Conservation (phyloP, 441 rosid genomes). For the Brassica balearica region DNA sequence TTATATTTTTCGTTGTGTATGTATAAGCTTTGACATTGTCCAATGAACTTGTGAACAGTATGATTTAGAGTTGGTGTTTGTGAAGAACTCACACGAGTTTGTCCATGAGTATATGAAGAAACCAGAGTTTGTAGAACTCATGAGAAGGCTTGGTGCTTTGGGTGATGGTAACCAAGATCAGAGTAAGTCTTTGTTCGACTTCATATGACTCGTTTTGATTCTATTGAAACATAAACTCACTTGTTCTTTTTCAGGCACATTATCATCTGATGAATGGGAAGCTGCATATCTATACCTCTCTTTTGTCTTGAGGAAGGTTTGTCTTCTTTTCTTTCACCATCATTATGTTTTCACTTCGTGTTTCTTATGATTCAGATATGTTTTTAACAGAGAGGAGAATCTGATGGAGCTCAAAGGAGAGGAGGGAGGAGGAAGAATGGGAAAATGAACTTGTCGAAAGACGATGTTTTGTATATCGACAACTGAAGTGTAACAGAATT, state of each 20-base stretch:
- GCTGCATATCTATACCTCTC: slow-evolving; percentile 87
- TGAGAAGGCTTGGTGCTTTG: slow-evolving; percentile 94
- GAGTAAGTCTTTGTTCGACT: slow-evolving; percentile 52
- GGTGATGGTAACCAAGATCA: slow-evolving; percentile 96
- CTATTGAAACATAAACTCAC: background rate
- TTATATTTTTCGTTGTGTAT: no score
- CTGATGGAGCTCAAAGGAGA: slow-evolving; percentile 57
- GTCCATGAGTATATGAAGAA: slow-evolving; percentile 83
- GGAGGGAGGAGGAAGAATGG: slow-evolving; percentile 66
- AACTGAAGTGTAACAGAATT: slow-evolving; percentile 35
- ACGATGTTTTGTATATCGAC: slow-evolving; percentile 67
- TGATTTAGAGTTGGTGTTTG: no score
- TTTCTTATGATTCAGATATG: background rate
- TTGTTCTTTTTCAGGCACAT: slow-evolving; percentile 59
- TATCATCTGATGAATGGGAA: slow-evolving; percentile 98
- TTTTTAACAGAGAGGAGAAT: slow-evolving; percentile 72
- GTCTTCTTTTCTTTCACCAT: background rate
- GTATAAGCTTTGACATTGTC: no score
- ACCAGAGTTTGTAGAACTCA: slow-evolving; percentile 78
- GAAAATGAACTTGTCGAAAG: slow-evolving; percentile 74
- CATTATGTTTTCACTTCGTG: background rate
- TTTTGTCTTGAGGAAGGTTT: slow-evolving; percentile 86
- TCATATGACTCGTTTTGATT: slow-evolving; percentile 9
- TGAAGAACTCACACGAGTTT: slow-evolving; percentile 90
- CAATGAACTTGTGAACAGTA: no score